Evolutionary conservation across 75 land plant species (phyloP).

Genomic region (Isoetes taiwanensis): DNA sequence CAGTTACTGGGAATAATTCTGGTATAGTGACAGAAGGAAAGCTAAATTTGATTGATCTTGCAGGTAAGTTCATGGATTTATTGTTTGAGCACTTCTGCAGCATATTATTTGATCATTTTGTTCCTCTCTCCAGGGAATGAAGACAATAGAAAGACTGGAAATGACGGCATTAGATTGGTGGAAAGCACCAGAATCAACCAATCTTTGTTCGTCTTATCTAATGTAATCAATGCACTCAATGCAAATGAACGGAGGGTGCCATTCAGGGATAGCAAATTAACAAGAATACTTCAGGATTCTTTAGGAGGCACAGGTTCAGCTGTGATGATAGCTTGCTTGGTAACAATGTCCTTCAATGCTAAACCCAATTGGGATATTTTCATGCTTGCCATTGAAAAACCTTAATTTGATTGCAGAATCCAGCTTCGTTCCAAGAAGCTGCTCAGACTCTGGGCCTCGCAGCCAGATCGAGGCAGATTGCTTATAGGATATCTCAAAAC

Average conservation of each 20-base stretch:
- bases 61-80: not conserved
- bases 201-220: not conserved
- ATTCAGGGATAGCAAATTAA: not conserved
- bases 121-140: not conserved
- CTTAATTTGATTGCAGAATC: not conserved
- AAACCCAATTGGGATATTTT: not conserved
- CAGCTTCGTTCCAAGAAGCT: not conserved
- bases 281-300: slow-evolving; percentile 1
- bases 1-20: not conserved
- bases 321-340: not conserved
- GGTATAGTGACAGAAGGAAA: not conserved
- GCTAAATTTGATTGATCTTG: not conserved
- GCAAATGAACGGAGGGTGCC: slow-evolving; percentile 2
- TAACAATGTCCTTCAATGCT: not conserved
- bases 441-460: not conserved
- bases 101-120: not conserved
- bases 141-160: not conserved
- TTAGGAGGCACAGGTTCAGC: not conserved
- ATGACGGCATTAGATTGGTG: not conserved
- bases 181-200: slow-evolving; percentile 5
- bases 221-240: slow-evolving; percentile 6
- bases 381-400: not conserved
- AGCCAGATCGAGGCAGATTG: slow-evolving; percentile 7
- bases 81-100: not conserved
- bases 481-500: not conserved